phyloP scores from a whole-genome alignment of 2,329 filamentous ascomycete genomes.

The Fusarium virguliforme region DNA sequence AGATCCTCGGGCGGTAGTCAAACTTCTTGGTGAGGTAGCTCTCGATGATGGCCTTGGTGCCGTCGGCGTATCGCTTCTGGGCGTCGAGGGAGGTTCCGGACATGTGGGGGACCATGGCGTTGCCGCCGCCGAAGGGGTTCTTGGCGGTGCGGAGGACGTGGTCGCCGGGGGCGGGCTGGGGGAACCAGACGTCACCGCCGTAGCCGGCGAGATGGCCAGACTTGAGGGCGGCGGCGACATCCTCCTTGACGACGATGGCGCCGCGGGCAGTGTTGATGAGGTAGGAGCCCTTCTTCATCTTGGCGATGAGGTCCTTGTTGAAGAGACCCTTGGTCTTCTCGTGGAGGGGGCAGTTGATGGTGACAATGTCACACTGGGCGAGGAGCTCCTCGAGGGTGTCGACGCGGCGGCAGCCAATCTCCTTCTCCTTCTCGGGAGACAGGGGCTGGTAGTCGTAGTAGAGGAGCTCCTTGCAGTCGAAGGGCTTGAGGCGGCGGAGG shows the following conservation, averaged over 20 bases:
- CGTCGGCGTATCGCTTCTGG: conserved; percentile 90
- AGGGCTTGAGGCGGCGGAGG: conserved; percentile 93
- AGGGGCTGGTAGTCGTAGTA: conserved; percentile 99
- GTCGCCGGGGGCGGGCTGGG: conserved; percentile 94
- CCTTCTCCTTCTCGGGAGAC: conserved; percentile 86
- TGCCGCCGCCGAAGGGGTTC: conserved; percentile 96
- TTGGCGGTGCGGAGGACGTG: conserved; percentile 93
- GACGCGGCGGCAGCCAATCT: conserved; percentile 95
- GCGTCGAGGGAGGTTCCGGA: conserved; percentile 98
- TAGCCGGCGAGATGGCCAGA: conserved; percentile 92
- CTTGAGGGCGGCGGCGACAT: conserved; percentile 94
- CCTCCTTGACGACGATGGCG: conserved; percentile 99
- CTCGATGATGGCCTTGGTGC: conserved; percentile 90
- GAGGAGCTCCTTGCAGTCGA: conserved; percentile 99
- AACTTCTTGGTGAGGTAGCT: conserved; percentile 90
- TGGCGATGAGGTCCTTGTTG: conserved; percentile 98
- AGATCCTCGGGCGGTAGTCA: conserved; percentile 93
- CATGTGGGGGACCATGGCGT: conserved; percentile 99
- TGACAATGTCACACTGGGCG: conserved; percentile 94
- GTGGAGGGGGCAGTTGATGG: conserved; percentile 99
- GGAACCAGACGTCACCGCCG: conserved; percentile 95
- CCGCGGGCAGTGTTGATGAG: conserved; percentile 99
- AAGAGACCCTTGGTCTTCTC: conserved; percentile 97
- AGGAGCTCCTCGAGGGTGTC: conserved; percentile 94
- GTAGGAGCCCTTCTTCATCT: conserved; percentile 99